Base-by-base conservation (phyloP, 306 rosid species). In the Vigna mungo region DNA sequence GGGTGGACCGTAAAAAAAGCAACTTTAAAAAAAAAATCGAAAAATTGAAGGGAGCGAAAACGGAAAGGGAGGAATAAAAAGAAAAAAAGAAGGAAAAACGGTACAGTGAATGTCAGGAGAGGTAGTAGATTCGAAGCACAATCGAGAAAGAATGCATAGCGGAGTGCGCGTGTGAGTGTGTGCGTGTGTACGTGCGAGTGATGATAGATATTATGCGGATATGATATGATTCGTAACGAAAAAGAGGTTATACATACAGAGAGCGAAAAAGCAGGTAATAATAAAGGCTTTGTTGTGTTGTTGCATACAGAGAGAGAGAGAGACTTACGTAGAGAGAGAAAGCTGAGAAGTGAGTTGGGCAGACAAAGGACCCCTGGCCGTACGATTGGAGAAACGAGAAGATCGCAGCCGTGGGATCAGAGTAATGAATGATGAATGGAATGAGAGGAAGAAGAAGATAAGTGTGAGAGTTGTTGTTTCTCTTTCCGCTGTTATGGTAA, bases 321-420 rank as follows among this genome's bases (percentile, higher is more conserved):
- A 73, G 17, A 87, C 93, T 86, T 89, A 87, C 97, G 98, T 92
- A 80, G 70, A 74, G 87, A 85, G 73, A 80, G 86, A 44, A 56
- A 48, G 68, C 64, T 25, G 62, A 25, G 49, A 30, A 60, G 54
- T 8, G 70, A 52, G 46, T 41, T 41, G 46, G 32, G 87, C 92
- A 80, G 90, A 83, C 47, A 85, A 83, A 82, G 87, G 61, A 78
- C 78, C 78, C 86, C 84, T 86, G 60, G 87, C 78, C 91, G 97
- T 88, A 86, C 90, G 91, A 88, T 84, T 86, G 81, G 79, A 69
- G 85, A 83, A 82, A 84, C 78, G 85, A 85, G 83, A 80, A 86
- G 91, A 95, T 87, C 86, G 84, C 55, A 77, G 87, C 89, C 98
- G 96, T 89, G 78, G 87, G 92, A 94, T 90, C 86, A 88, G 85